These are phyloP conservation scores for Westerdykella ornata DNA, from an alignment of 2,329 filamentous ascomycete species.

Conservation along the genomic window DNA sequence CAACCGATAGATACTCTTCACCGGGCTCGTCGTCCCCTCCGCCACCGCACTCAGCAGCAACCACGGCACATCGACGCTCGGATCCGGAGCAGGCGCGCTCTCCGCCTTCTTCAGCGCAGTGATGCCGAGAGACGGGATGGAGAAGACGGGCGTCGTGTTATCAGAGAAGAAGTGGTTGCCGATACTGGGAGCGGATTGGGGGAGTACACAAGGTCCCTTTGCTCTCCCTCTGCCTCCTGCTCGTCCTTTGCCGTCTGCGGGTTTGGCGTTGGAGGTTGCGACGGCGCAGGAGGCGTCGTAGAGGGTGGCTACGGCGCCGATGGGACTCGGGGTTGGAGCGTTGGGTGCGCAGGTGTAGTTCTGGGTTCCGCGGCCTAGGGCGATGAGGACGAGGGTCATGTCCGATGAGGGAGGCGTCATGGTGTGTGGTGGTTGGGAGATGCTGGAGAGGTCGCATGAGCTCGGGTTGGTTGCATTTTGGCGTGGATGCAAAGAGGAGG, in stretches of 20 bases:
- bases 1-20: constrained; percentile 74
- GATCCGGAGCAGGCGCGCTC: constrained; percentile 56
- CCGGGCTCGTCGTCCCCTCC: constrained; percentile 31
- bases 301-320: constrained; percentile 43
- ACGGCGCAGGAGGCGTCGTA: constrained; percentile 28
- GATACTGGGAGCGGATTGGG: constrained; percentile 22
- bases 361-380: constrained; percentile 45
- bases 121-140: constrained; percentile 61
- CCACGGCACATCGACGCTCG: constrained; percentile 64
- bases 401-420: constrained; percentile 20
- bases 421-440: constrained; percentile 22
- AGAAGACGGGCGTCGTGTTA: constrained; percentile 69
- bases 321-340: constrained; percentile 29
- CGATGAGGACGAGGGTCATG: constrained; percentile 39
- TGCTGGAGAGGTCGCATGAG: constrained; percentile 20
- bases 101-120: constrained; percentile 60
- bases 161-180: constrained; percentile 78
- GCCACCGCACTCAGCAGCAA: constrained; percentile 56
- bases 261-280: constrained; percentile 14
- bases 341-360: constrained; percentile 44
- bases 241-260: constrained; percentile 20
- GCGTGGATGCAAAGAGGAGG: constrained; percentile 7
- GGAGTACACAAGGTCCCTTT: constrained; percentile 29
- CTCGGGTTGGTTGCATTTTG: constrained; percentile 10
- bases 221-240: background rate